Conservation (phyloP, 306 rosid species). For the Parietaria judaica region DNA sequence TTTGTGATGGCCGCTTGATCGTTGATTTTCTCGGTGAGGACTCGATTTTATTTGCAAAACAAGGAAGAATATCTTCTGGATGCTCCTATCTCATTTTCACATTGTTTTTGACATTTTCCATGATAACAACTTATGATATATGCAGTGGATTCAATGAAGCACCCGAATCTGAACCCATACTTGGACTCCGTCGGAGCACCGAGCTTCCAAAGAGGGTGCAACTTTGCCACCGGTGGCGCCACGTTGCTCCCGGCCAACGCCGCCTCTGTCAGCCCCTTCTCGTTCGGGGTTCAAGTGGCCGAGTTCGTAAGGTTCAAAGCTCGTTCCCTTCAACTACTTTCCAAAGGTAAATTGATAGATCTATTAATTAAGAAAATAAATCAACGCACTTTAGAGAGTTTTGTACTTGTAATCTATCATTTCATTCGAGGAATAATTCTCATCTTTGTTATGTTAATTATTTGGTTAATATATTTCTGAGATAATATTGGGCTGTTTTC, state of each 20-base stretch:
- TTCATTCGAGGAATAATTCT: too few species aligned
- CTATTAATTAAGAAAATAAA: too few species aligned
- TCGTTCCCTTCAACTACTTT: slow-evolving; percentile 19
- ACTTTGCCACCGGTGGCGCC: slow-evolving; percentile 31
- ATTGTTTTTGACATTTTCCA: too few species aligned
- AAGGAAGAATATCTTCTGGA: too few species aligned
- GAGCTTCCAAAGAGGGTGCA: slow-evolving; percentile 30
- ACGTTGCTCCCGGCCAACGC: slow-evolving; percentile 34
- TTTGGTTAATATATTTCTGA: too few species aligned
- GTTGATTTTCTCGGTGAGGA: slow-evolving; percentile 29
- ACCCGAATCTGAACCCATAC: slow-evolving; percentile 31
- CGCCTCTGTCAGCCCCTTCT: slow-evolving; percentile 23
- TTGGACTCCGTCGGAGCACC: slow-evolving; percentile 39
- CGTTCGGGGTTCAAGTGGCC: slow-evolving; percentile 26
- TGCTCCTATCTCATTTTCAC: too few species aligned
- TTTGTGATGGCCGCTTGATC: slow-evolving; percentile 36
- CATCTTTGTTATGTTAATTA: too few species aligned
- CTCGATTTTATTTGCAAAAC: too few species aligned
- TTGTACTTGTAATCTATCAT: too few species aligned
- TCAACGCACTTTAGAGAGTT: too few species aligned
- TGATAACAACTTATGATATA: too few species aligned
- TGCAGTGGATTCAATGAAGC: slow-evolving; percentile 25
- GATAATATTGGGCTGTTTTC: not conserved
- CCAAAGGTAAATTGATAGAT: slow-evolving; percentile 18
- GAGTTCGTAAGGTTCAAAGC: slow-evolving; percentile 27